These are phyloP conservation scores for Metschnikowia cerradonensis DNA, from an alignment of 805 yeast species.

Conservation along the genomic window DNA sequence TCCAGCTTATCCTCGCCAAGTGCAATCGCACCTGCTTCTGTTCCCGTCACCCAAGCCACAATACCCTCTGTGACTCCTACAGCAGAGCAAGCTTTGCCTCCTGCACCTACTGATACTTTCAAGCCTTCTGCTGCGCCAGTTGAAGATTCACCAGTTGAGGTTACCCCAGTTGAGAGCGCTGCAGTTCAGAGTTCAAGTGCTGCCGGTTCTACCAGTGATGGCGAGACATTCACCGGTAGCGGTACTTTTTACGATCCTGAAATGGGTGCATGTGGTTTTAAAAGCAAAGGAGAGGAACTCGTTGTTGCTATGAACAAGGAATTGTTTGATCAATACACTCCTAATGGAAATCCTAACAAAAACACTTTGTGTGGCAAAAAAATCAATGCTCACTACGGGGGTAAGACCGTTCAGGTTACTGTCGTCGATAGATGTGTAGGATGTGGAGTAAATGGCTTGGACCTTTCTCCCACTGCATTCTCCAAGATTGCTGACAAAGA, in stretches of 20 bases:
- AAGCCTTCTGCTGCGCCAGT: background rate
- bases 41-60: background rate
- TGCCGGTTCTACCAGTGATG: conserved; percentile 12
- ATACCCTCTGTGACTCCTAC: background rate
- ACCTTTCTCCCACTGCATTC: conserved; percentile 61
- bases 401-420: conserved; percentile 51
- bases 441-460: conserved; percentile 48
- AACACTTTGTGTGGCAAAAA: conserved; percentile 52
- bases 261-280: conserved; percentile 54
- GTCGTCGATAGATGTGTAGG: conserved; percentile 58
- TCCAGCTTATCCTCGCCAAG: background rate
- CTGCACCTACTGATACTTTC: background rate
- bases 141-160: background rate
- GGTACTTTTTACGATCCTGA: conserved; percentile 49
- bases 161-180: background rate
- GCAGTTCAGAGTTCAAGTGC: background rate
- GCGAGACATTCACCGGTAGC: conserved; percentile 31
- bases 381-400: conserved; percentile 44
- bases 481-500: conserved; percentile 44
- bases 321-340: conserved; percentile 34
- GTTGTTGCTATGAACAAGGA: conserved; percentile 50
- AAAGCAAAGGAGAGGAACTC: conserved; percentile 42
- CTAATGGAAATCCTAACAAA: conserved; percentile 37
- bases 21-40: background rate
- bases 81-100: background rate